Evolutionary conservation across 495 filamentous ascomycete species (phyloP), one percentile per base, ranked within the genome.

Genomic region (Diplogelasinospora grovesii): DNA sequence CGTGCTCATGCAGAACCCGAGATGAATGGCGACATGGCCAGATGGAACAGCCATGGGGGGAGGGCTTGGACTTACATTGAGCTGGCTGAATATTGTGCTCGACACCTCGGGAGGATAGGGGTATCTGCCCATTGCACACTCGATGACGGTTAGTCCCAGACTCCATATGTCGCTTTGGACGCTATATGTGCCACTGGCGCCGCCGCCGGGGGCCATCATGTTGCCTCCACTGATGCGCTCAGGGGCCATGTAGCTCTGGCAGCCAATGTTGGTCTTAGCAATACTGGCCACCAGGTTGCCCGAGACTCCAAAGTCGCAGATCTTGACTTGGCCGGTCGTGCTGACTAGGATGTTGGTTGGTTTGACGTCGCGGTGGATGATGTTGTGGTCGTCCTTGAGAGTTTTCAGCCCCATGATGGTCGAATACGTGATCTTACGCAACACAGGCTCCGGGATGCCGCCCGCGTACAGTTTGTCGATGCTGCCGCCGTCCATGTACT

Each of bases 401-500:
- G 80, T 73, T 65, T 92, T 96, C 42, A 99, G 71, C 1, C 93
- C 92, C 75, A 89, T 85, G 15, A 88, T 77, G 1, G 90, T 95
- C 27, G 86, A 82, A n/a, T 92, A 75, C 0, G 89, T 83, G 43
- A 97, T 87, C 56, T 96, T 96, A 28, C 86, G 82, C 28, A 99
- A 69, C 5, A 97, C 79, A 37, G 73, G 76, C 55, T 99, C 92
- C 2, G 92, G 86, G 34, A 99, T 80, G 22, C 92, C 92, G 39
- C 87, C 86, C n/a, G 77, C 80, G 61, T 99, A 99, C 13, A 97
- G 64, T 53, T 95, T 95, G 66, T 99, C 92, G 53, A 97, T 87
- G 26, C 89, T 95, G n/a, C 92, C 92, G 38, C 93, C 92, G 64
- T 99, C 89, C 92, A 99, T 99, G 57, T 85, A 95, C 60, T 99